Evolutionary conservation across 345 rosid genomes (phyloP).

Genomic region (Pistacia vera): DNA sequence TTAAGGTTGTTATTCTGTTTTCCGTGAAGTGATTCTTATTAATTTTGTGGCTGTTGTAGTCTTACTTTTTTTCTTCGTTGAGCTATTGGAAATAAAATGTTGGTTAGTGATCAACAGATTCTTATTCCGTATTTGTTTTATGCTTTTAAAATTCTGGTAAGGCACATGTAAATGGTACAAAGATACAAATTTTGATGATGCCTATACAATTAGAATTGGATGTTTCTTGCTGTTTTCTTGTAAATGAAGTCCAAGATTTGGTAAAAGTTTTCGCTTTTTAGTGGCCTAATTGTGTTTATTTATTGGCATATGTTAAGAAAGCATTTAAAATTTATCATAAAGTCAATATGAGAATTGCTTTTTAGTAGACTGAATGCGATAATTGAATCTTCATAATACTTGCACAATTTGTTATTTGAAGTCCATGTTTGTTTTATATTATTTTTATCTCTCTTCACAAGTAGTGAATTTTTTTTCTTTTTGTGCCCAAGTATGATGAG

Average conservation of each 20-base stretch:
- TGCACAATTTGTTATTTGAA: not conserved
- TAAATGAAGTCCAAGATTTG: too few relatives aligned
- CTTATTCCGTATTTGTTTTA: not conserved
- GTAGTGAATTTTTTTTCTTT: not conserved
- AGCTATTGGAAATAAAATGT: not conserved
- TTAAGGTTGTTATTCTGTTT: not conserved
- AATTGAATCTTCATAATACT: too few relatives aligned
- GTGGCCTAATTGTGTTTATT: too few relatives aligned
- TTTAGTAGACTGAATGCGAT: not conserved
- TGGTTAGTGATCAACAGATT: not conserved
- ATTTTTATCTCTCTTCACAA: not conserved
- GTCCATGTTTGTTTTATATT: not conserved
- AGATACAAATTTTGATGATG: too few relatives aligned
- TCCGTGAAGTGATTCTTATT: not conserved
- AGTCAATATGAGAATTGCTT: not conserved
- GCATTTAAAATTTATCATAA: too few relatives aligned
- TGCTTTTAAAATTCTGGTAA: not conserved
- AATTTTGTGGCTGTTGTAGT: not conserved
- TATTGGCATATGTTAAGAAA: too few relatives aligned
- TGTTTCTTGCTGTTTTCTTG: too few relatives aligned
- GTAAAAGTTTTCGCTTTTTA: too few relatives aligned
- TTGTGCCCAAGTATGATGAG: conserved; percentile 51
- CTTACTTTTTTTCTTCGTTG: not conserved
- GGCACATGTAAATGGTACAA: too few relatives aligned
- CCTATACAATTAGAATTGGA: too few relatives aligned